phyloP scores from a whole-genome alignment of 148 eudicot species.

The Chenopodium quinoa region DNA sequence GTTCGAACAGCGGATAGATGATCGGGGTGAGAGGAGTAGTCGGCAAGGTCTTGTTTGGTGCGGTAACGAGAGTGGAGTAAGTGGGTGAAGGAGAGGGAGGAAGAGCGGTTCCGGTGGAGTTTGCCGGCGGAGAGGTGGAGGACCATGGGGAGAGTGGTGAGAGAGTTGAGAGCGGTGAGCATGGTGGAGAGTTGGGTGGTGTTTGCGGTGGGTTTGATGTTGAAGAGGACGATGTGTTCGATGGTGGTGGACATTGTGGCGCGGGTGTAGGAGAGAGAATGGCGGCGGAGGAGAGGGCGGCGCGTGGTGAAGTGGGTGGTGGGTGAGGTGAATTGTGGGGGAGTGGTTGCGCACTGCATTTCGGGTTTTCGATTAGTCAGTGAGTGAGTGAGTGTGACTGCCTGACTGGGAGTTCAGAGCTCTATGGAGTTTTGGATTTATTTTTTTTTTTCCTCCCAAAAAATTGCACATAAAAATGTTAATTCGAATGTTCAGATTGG shows the following conservation, averaged over 20 bases:
- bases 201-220: slow-evolving; percentile 48
- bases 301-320: neutral
- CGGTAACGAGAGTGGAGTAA: slow-evolving; percentile 70
- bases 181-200: slow-evolving; percentile 44
- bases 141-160: slow-evolving; percentile 46
- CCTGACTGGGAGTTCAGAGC: no score
- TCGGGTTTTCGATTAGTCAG: neutral
- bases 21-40: slow-evolving; percentile 53
- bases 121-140: slow-evolving; percentile 59
- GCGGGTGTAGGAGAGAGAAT: slow-evolving; percentile 3
- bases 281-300: slow-evolving; percentile 18
- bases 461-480: no score
- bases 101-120: slow-evolving; percentile 35
- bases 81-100: slow-evolving; percentile 59
- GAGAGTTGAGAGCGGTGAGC: slow-evolving; percentile 52
- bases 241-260: slow-evolving; percentile 44
- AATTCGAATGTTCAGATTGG: no score
- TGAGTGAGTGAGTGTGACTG: no score
- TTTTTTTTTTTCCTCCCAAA: no score
- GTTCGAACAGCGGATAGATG: slow-evolving; percentile 57
- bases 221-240: slow-evolving; percentile 83
- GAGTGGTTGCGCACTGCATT: slow-evolving; percentile 10
- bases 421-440: no score
- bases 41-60: slow-evolving; percentile 49
- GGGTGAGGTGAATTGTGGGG: slow-evolving; percentile 3